A percentile compares a stretch with the other conserved stretches of the same genome.
phyloP scores from a whole-genome alignment of 2,329 filamentous ascomycete genomes.

The Gremmenia infestans region DNA sequence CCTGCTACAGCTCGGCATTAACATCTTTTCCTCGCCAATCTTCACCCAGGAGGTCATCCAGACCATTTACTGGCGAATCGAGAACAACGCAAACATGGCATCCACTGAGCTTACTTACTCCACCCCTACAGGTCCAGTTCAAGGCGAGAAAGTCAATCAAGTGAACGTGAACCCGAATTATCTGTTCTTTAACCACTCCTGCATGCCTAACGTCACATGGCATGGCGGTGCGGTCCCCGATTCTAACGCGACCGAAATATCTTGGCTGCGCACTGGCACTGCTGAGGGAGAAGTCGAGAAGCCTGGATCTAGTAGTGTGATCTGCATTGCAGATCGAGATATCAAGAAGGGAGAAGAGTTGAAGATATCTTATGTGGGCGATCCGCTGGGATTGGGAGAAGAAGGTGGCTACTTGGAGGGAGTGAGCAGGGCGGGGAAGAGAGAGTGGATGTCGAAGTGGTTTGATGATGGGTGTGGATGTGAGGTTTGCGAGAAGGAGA shows the following conservation, averaged over 20 bases:
- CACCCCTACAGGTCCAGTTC: not conserved
- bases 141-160: slow-evolving; percentile 1
- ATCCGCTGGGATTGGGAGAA: slow-evolving; percentile 11
- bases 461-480: slow-evolving; percentile 27
- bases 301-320: slow-evolving; percentile 19
- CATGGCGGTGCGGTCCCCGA: slow-evolving; percentile 10
- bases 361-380: slow-evolving; percentile 27
- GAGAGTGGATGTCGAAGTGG: slow-evolving; percentile 23
- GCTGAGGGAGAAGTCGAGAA: slow-evolving; percentile 8
- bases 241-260: not conserved
- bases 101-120: slow-evolving; percentile 5
- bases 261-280: slow-evolving; percentile 3
- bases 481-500: slow-evolving; percentile 20
- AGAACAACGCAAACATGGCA: slow-evolving; percentile 26
- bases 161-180: slow-evolving; percentile 23
- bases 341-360: slow-evolving; percentile 27
- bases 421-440: slow-evolving; percentile 5
- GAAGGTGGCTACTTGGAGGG: not conserved
- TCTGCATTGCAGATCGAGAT: slow-evolving; percentile 16
- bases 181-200: slow-evolving; percentile 29
- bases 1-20: slow-evolving; percentile 21
- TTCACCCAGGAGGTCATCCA: slow-evolving; percentile 25
- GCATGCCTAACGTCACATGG: slow-evolving; percentile 25
- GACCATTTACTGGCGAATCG: slow-evolving; percentile 24
- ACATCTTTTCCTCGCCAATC: slow-evolving; percentile 17